These are phyloP conservation scores for Erucastrum elatum DNA, from an alignment of 345 rosid species.

Conservation along the genomic window DNA sequence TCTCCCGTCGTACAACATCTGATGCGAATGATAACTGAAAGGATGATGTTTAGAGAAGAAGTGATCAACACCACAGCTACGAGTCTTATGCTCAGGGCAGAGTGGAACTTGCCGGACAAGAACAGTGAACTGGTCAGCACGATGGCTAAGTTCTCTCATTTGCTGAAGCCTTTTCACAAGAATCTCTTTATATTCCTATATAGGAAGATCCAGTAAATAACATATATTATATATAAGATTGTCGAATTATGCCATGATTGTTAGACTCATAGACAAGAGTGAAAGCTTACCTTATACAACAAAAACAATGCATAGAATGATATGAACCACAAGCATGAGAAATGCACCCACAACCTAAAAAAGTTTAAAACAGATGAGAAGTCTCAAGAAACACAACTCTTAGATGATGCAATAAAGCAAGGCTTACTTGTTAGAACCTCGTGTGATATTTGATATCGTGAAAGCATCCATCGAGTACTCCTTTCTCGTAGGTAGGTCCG, in stretches of 20 bases:
- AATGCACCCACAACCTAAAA: constrained; percentile 92
- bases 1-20: constrained; percentile 67
- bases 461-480: constrained; percentile 62
- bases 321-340: constrained; percentile 75
- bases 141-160: constrained; percentile 52
- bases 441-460: constrained; percentile 63
- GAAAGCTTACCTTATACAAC: constrained; percentile 56
- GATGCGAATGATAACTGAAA: constrained; percentile 60
- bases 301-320: constrained; percentile 70
- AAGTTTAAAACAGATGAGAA: background rate
- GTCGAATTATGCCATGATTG: background rate
- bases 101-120: constrained; percentile 75
- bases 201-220: constrained; percentile 41
- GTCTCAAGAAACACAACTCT: background rate
- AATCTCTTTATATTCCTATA: constrained; percentile 79
- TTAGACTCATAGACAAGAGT: background rate
- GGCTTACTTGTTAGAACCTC: constrained; percentile 72
- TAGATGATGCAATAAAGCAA: background rate
- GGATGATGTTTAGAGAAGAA: constrained; percentile 77
- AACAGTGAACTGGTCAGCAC: constrained; percentile 75
- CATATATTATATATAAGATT: constrained; percentile 21
- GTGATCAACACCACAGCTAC: constrained; percentile 69
- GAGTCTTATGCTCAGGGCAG: constrained; percentile 58
- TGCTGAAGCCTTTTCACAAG: constrained; percentile 61
- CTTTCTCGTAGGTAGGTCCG: constrained; percentile 43